Evolutionary conservation across 495 filamentous ascomycete genomes (phyloP).

Genomic region (Parachaetomium inaequale): DNA sequence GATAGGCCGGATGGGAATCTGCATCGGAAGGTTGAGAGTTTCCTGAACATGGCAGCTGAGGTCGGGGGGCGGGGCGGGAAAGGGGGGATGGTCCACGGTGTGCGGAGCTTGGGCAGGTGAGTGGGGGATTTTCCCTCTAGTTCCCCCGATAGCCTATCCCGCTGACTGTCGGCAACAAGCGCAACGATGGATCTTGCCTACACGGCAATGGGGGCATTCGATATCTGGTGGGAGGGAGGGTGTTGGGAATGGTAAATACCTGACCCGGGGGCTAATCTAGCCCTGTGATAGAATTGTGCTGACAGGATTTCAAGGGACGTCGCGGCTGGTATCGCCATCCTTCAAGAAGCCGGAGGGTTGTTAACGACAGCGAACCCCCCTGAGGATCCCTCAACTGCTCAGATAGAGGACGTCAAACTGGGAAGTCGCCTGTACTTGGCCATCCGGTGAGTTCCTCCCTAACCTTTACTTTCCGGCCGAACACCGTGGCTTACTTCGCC

Average conservation of each 20-base stretch:
- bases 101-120: constrained; percentile 60
- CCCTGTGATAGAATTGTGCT: not conserved
- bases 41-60: constrained; percentile 66
- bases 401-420: constrained; percentile 55
- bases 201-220: constrained; percentile 66
- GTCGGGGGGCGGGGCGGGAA: constrained; percentile 55
- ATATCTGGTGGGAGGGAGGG: constrained; percentile 82
- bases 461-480: not conserved
- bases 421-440: constrained; percentile 64
- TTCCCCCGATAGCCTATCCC: not conserved
- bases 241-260: constrained; percentile 65
- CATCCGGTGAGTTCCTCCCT: constrained; percentile 45
- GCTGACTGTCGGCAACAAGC: constrained; percentile 25
- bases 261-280: too few relatives aligned
- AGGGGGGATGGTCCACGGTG: constrained; percentile 75
- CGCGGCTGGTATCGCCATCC: constrained; percentile 72
- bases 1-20: constrained; percentile 60
- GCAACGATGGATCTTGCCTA: constrained; percentile 74
- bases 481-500: not conserved
- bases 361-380: constrained; percentile 67
- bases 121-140: not conserved
- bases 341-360: constrained; percentile 68
- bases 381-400: constrained; percentile 47
- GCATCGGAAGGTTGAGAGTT: constrained; percentile 64
- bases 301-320: constrained; percentile 56